These are phyloP conservation scores for Tubosaeta sp. DNA, from an alignment of 768 basidiomycete species.

Conservation along the genomic window DNA sequence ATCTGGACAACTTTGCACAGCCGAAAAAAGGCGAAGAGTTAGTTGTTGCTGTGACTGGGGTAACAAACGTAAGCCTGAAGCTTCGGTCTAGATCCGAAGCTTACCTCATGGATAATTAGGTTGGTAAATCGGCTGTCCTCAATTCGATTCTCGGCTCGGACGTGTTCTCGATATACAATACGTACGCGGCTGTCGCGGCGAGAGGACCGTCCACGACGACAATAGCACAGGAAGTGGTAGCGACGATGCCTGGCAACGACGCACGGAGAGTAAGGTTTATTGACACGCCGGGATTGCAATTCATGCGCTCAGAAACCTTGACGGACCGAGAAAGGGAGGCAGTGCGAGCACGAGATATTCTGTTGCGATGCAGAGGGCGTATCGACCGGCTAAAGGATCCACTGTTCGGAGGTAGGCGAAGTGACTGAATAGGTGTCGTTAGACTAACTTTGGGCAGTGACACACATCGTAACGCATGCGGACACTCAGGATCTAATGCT, in stretches of 20 bases:
- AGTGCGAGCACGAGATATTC: conserved; percentile 56
- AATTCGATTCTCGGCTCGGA: conserved; percentile 65
- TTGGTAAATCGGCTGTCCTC: conserved; percentile 81
- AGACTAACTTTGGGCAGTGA: conserved; percentile 41
- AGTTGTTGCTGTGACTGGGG: conserved; percentile 75
- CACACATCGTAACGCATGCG: conserved; percentile 63
- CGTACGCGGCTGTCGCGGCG: conserved; percentile 42
- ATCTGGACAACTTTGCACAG: conserved; percentile 44
- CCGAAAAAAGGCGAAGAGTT: conserved; percentile 48
- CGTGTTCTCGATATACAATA: conserved; percentile 53
- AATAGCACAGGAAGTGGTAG: conserved; percentile 55
- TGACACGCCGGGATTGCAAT: conserved; percentile 80
- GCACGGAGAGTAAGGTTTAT: conserved; percentile 55
- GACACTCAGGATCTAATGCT: conserved; percentile 84
- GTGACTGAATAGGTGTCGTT: background rate
- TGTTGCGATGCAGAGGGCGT: conserved; percentile 75
- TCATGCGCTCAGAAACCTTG: conserved; percentile 43
- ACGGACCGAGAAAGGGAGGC: conserved; percentile 21
- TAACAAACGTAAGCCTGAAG: conserved; percentile 61
- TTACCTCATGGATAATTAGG: conserved; percentile 35
- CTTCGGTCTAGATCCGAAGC: background rate
- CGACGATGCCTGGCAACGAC: conserved; percentile 41
- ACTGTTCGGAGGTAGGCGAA: conserved; percentile 54
- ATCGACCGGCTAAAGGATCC: conserved; percentile 86
- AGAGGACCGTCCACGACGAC: conserved; percentile 68